A percentile compares a stretch with the other conserved stretches of the same genome.
phyloP scores from a whole-genome alignment of 2,329 filamentous ascomycete genomes.

The Huntiella savannae region DNA sequence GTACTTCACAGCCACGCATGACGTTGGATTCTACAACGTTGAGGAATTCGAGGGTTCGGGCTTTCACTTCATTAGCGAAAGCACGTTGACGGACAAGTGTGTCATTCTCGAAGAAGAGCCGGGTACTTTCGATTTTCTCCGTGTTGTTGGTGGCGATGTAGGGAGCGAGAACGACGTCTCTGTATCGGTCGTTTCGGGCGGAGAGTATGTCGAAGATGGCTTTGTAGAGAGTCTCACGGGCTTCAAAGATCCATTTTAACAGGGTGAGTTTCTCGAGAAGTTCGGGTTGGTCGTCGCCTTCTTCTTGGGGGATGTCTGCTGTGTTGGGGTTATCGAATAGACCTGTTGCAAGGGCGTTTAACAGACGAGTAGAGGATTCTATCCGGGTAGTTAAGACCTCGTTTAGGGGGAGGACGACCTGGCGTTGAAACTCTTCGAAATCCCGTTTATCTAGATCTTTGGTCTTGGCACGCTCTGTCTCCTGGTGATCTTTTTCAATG shows the following conservation, averaged over 20 bases:
- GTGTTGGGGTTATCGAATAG: slow-evolving; percentile 28
- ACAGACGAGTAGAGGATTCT: slow-evolving; percentile 52
- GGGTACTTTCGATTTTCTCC: slow-evolving; percentile 62
- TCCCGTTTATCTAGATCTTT: slow-evolving; percentile 60
- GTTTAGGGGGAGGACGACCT: slow-evolving; percentile 69
- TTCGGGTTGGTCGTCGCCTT: slow-evolving; percentile 88
- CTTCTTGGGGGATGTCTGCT: slow-evolving; percentile 75
- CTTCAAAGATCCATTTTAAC: slow-evolving; percentile 93
- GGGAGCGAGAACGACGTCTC: slow-evolving; percentile 63
- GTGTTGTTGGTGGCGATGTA: slow-evolving; percentile 57
- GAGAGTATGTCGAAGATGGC: slow-evolving; percentile 70
- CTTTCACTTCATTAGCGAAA: slow-evolving; percentile 52
- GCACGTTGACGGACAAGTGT: slow-evolving; percentile 49
- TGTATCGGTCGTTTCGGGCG: slow-evolving; percentile 72
- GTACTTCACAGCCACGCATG: slow-evolving; percentile 69
- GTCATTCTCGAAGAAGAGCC: slow-evolving; percentile 68
- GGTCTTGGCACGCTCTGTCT: slow-evolving; percentile 48
- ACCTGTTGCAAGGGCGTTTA: slow-evolving; percentile 7
- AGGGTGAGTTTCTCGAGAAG: slow-evolving; percentile 84
- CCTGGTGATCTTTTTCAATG: slow-evolving; percentile 56
- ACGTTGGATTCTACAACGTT: slow-evolving; percentile 70
- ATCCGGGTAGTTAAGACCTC: slow-evolving; percentile 62
- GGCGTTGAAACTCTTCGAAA: slow-evolving; percentile 68
- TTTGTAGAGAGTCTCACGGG: slow-evolving; percentile 69
- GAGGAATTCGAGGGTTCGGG: slow-evolving; percentile 58